phyloP scores from a whole-genome alignment of 257 asterid genomes.

The Salvia splendens region DNA sequence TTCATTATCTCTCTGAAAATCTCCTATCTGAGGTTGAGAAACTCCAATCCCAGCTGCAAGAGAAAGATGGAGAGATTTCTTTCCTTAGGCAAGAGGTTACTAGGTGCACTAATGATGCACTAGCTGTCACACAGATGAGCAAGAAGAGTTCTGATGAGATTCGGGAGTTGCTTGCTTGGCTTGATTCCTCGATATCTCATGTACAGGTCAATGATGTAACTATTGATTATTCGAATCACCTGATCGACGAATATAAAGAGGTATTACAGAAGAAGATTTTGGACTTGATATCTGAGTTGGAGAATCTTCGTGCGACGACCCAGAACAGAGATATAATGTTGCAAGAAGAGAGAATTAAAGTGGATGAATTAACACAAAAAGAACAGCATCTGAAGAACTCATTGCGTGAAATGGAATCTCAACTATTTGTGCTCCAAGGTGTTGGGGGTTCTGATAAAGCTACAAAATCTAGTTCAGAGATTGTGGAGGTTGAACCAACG shows the following conservation, averaged over 20 bases:
- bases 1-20: constrained; percentile 74
- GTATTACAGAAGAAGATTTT: constrained; percentile 61
- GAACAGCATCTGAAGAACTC: constrained; percentile 64
- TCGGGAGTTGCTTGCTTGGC: constrained; percentile 65
- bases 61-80: constrained; percentile 89
- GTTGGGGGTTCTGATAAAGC: constrained; percentile 62
- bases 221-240: constrained; percentile 46
- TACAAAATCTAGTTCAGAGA: constrained; percentile 62
- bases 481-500: constrained; percentile 84
- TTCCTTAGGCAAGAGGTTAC: constrained; percentile 98
- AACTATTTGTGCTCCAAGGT: constrained; percentile 57
- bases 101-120: constrained; percentile 85
- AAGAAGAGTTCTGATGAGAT: constrained; percentile 72
- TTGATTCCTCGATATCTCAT: constrained; percentile 61
- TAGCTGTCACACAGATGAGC: constrained; percentile 68
- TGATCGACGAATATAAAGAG: constrained; percentile 52
- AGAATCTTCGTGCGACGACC: constrained; percentile 66
- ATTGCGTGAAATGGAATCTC: constrained; percentile 74
- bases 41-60: constrained; percentile 90
- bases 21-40: constrained; percentile 94
- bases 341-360: constrained; percentile 73
- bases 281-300: constrained; percentile 74
- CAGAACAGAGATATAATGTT: constrained; percentile 57
- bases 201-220: constrained; percentile 47
- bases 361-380: constrained; percentile 62